Base-by-base conservation (phyloP, 148 eudicot genomes). In the Silene latifolia region DNA sequence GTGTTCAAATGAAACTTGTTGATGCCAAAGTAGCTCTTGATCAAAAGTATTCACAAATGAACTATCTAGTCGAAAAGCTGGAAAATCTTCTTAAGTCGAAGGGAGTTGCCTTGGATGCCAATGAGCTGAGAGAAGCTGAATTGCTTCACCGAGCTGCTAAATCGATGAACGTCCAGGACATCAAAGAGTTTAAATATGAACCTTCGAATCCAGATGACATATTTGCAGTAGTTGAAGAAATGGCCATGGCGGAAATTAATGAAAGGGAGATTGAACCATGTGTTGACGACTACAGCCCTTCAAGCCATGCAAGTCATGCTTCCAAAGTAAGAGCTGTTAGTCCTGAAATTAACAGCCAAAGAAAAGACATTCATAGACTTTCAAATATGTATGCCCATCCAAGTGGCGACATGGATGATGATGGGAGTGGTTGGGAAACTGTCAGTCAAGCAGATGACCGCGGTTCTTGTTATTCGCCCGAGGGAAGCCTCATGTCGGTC, bases 1-100 rank as follows among this genome's bases (percentile, higher is more conserved):
- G 97, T 15, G 93, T 94, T 9, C 98, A 94, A 66, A 90, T 94
- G 98, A 94, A 94, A 84, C 86, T 94, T 18, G 76, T 94, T 67
- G 98, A 94, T 78, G 97, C 98, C 15, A 94, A 94, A 74, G 91
- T 91, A 25, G 83, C 84, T 74, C 89, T 94, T 32, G 97, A 90
- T 83, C 88, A 90, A 25, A 94, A 87, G 77, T 94, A 82, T 70
- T 77, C 86, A 27, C 86, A 88, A 51, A 90, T 94, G 96, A 90
- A 79, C 74, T 79, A 72, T 59, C 87, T 91, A n/a, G 79, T 90
- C 24, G 78, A 71, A 2, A 86, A 85, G 63, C 76, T 94, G 0
- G 91, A 94, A 68, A 73, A 78, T 12, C 85, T 88, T 74, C 67
- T 94, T 21, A 73, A 19, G 75, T 88, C 87, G 21, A 85, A 76